Percentiles rank a stretch among this genome's conserved stretches.
These are phyloP conservation scores for Diophrys appendiculata DNA, from an alignment of 73 alveolate genomes.

Conservation along the genomic window DNA sequence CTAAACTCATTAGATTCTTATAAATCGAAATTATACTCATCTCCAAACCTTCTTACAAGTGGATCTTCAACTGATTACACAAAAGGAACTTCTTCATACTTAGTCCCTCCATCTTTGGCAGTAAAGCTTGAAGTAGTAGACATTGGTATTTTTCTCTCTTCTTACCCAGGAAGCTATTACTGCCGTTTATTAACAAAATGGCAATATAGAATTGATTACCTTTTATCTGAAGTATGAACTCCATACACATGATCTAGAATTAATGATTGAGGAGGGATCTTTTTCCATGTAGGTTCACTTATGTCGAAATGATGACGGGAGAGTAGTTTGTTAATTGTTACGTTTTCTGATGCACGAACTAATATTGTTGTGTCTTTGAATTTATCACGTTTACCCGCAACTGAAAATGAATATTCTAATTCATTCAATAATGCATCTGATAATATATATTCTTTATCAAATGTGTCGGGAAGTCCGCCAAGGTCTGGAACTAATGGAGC, in stretches of 20 bases:
- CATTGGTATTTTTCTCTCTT: too few species aligned
- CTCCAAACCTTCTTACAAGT: too few species aligned
- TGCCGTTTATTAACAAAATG: too few species aligned
- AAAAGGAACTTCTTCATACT: too few species aligned
- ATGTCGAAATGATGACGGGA: slow-evolving; percentile 47
- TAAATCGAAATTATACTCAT: too few species aligned
- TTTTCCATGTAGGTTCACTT: slow-evolving; percentile 55
- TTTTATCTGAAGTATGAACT: slow-evolving; percentile 66
- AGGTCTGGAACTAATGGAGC: background rate
- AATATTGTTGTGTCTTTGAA: slow-evolving; percentile 60
- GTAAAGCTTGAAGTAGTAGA: too few species aligned
- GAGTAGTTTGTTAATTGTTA: slow-evolving; percentile 47
- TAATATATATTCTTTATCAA: slow-evolving; percentile 1
- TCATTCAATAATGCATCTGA: slow-evolving; percentile 50
- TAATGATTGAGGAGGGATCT: slow-evolving; percentile 73
- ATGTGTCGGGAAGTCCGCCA: slow-evolving; percentile 14
- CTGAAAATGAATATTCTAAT: slow-evolving; percentile 46
- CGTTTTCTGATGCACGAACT: slow-evolving; percentile 40
- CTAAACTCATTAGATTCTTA: too few species aligned
- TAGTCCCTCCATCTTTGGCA: too few species aligned
- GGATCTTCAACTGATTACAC: too few species aligned
- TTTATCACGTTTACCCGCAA: slow-evolving; percentile 6
- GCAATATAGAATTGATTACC: slow-evolving; percentile 71
- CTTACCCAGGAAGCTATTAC: too few species aligned
- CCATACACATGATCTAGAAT: slow-evolving; percentile 82